Conservation (phyloP, 2,329 filamentous ascomycete species). For the Colletotrichum kahawae region DNA sequence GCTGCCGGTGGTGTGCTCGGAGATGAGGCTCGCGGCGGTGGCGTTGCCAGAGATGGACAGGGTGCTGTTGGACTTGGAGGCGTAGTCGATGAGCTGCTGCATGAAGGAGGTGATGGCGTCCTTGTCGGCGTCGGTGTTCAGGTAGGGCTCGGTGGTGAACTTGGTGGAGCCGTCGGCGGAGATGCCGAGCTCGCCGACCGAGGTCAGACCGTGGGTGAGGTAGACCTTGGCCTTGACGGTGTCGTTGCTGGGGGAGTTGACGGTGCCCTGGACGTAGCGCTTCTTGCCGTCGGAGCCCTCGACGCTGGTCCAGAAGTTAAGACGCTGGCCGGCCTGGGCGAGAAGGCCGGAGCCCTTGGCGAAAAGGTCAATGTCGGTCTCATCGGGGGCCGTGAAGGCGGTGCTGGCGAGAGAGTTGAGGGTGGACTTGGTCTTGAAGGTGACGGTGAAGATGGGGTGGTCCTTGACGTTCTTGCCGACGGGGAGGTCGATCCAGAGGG, state of each 20-base stretch:
- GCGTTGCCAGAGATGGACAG: conserved; percentile 26
- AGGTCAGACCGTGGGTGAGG: conserved; percentile 55
- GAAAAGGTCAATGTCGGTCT: conserved; percentile 36
- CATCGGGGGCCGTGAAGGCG: conserved; percentile 25
- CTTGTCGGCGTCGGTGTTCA: conserved; percentile 32
- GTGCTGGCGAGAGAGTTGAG: conserved; percentile 17
- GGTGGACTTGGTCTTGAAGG: conserved; percentile 31
- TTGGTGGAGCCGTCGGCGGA: conserved; percentile 44
- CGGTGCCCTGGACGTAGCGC: conserved; percentile 49
- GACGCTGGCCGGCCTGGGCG: conserved; percentile 48
- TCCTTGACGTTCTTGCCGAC: conserved; percentile 50
- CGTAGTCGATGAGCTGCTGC: conserved; percentile 29
- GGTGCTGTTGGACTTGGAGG: conserved; percentile 26
- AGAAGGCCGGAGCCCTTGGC: conserved; percentile 43
- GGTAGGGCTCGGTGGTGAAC: conserved; percentile 41
- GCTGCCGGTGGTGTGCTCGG: conserved; percentile 28
- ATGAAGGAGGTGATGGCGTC: conserved; percentile 33
- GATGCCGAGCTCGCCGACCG: conserved; percentile 50
- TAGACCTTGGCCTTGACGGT: conserved; percentile 53
- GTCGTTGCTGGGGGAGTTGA: conserved; percentile 45
- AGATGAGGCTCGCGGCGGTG: conserved; percentile 28
- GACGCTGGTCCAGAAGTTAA: conserved; percentile 52
- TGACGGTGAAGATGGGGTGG: conserved; percentile 34
- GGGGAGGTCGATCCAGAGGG: conserved; percentile 31
- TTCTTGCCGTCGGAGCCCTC: conserved; percentile 43